Evolutionary conservation across 1,284 basidiomycete genomes (phyloP).

Genomic region (Trametes sp.): DNA sequence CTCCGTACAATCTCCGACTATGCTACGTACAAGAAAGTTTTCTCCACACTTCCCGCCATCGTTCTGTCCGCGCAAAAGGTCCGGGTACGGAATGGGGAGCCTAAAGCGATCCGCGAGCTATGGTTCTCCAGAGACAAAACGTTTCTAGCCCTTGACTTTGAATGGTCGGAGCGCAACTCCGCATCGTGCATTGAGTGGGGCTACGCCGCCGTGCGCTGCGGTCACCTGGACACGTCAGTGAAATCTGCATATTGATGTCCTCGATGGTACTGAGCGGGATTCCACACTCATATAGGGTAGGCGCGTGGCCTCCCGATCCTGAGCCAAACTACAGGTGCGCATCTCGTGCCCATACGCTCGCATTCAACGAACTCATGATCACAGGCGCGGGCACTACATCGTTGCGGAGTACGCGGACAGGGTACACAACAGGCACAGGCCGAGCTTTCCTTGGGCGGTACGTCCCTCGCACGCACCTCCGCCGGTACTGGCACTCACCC

Average conservation of each 20-base stretch:
- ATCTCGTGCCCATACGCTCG: background rate
- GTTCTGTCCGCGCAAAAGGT: slow-evolving; percentile 73
- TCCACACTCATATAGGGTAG: slow-evolving; percentile 52
- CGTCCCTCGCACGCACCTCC: slow-evolving; percentile 34
- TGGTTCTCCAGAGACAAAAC: slow-evolving; percentile 78
- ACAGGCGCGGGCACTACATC: slow-evolving; percentile 82
- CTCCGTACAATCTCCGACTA: slow-evolving; percentile 77
- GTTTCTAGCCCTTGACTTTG: slow-evolving; percentile 79
- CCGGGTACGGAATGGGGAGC: slow-evolving; percentile 75
- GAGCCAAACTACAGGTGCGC: slow-evolving; percentile 80
- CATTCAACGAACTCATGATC: slow-evolving; percentile 15
- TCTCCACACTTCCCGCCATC: slow-evolving; percentile 76
- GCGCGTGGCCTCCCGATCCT: slow-evolving; percentile 83
- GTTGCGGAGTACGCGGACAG: slow-evolving; percentile 82
- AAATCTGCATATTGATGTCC: slow-evolving; percentile 16
- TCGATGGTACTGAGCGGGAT: slow-evolving; percentile 13
- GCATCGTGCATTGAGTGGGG: slow-evolving; percentile 80
- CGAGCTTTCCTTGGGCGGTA: slow-evolving; percentile 77
- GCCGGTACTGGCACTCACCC: slow-evolving; percentile 26
- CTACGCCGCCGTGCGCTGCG: slow-evolving; percentile 79
- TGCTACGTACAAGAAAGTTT: slow-evolving; percentile 74
- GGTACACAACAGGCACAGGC: slow-evolving; percentile 64
- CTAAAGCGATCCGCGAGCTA: slow-evolving; percentile 68
- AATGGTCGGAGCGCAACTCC: slow-evolving; percentile 80
- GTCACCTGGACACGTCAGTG: slow-evolving; percentile 75